Base-by-base conservation (phyloP, 148 eudicot species). In the Arbutus unedo region DNA sequence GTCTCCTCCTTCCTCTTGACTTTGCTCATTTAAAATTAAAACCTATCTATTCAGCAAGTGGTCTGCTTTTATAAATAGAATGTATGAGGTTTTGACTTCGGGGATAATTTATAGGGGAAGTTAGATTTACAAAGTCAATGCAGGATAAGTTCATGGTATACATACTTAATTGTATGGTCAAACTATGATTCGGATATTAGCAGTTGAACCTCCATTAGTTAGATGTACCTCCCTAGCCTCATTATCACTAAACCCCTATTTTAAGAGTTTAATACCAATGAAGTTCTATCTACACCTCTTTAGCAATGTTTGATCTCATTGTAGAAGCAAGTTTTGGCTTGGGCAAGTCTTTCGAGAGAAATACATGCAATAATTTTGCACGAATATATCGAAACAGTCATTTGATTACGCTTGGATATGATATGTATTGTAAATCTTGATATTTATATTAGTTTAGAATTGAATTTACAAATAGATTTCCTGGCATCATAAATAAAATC, bases 1-100 rank as follows among this genome's bases (percentile, higher is more conserved):
- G 66, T 59, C 75, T 49, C 38, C 75, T 49, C 56, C 3, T 47
- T 68, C 56, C 64, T 16, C 55, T 41, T 41, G 79, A 81, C 87
- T 59, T 68, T 81, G 72, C 71, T 45, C n/a, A 41, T 50, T 57
- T 55, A 75, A 72, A 85, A 59, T 68, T 41, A 3, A 50, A 31
- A 8, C 23, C 82, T 21, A 51, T 31, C 8, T 21, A 23, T 49
- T 49, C 74, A n/a, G 47, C 76, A 80, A 38, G 55, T 45, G 73
- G 15, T 48, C 21, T 8, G 10, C 41, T 49, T 45, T 16, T 31
- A 31, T 31, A 66, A 66, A 43, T 66, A 41, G 23, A 66, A 66
- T 51, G 48, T 41, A 53, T 50, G 23, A 53, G 38, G 49, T 38
- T 77, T 81, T 70, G 82, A 31, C 76, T 81, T 53, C 5, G 64